Evolutionary conservation across 768 basidiomycete species (phyloP).

Genomic region (Termitomyces heimii): DNA sequence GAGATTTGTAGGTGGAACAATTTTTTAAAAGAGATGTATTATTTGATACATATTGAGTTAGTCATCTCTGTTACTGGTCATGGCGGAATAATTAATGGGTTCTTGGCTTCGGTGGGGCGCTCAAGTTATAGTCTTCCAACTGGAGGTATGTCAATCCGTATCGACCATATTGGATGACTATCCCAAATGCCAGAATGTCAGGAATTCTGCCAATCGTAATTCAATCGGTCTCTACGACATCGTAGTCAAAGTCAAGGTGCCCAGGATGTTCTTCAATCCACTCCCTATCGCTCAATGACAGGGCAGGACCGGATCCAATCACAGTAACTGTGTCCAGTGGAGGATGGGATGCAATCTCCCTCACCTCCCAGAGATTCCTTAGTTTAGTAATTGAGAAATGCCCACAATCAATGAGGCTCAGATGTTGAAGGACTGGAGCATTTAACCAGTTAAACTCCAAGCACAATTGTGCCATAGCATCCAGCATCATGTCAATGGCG

Average conservation of each 20-base stretch:
- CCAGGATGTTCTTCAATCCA: background rate
- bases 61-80: slow-evolving; percentile 68
- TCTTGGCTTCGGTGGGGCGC: slow-evolving; percentile 44
- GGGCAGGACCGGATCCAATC: background rate
- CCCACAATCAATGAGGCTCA: background rate
- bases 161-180: background rate
- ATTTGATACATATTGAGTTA: slow-evolving; percentile 17
- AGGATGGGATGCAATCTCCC: background rate
- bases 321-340: background rate
- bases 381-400: background rate
- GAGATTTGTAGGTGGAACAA: slow-evolving; percentile 14
- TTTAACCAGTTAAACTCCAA: background rate
- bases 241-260: background rate
- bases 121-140: slow-evolving; percentile 43
- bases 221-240: background rate
- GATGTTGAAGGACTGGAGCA: background rate
- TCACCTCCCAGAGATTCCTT: background rate
- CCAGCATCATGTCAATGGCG: background rate
- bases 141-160: slow-evolving; percentile 42
- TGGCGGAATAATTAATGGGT: slow-evolving; percentile 53
- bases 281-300: background rate
- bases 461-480: background rate
- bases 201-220: background rate
- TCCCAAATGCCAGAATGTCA: background rate
- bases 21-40: slow-evolving; percentile 14